Percentiles rank a stretch among this genome's conserved stretches.
Conservation (phyloP, 257 asterid genomes). For the Osmanthus fragrans region DNA sequence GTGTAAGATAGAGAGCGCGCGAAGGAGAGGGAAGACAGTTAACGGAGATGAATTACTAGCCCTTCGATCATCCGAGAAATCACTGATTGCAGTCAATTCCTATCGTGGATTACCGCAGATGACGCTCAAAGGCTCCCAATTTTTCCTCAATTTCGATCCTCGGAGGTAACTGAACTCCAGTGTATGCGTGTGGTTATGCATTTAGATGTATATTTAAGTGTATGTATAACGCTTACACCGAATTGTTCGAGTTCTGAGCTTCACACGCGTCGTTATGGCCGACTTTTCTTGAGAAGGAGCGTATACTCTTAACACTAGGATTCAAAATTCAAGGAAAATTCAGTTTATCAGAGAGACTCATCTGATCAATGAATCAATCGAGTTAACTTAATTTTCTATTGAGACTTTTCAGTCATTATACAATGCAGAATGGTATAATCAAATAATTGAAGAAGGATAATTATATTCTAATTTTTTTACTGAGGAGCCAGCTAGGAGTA, state of each 20-base stretch:
- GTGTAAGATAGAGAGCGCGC: not conserved
- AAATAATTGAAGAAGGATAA: slow-evolving; percentile 4
- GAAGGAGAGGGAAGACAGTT: slow-evolving; percentile 31
- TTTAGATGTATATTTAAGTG: not conserved
- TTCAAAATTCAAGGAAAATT: slow-evolving; percentile 28
- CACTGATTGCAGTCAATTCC: slow-evolving; percentile 23
- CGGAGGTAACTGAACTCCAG: slow-evolving; percentile 29
- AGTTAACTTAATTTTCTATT: slow-evolving; percentile 19
- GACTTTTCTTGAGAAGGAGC: slow-evolving; percentile 25
- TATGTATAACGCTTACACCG: slow-evolving; percentile 5
- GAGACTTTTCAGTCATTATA: not conserved
- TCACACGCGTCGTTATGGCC: slow-evolving; percentile 44
- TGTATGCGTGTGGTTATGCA: not conserved
- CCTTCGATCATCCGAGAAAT: slow-evolving; percentile 29
- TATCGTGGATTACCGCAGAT: slow-evolving; percentile 31
- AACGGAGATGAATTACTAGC: slow-evolving; percentile 24
- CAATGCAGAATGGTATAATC: slow-evolving; percentile 12
- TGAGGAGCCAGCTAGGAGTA: not conserved
- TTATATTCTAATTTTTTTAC: not conserved
- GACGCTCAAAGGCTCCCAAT: slow-evolving; percentile 29
- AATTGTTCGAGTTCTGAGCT: slow-evolving; percentile 23
- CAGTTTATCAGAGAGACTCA: slow-evolving; percentile 6
- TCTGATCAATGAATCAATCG: slow-evolving; percentile 15
- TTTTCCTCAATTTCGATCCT: slow-evolving; percentile 33
- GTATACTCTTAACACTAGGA: slow-evolving; percentile 19